Evolutionary conservation across 495 filamentous ascomycete species (phyloP), one percentile per base, ranked within the genome.

Genomic region (Aspergillus cristatus): DNA sequence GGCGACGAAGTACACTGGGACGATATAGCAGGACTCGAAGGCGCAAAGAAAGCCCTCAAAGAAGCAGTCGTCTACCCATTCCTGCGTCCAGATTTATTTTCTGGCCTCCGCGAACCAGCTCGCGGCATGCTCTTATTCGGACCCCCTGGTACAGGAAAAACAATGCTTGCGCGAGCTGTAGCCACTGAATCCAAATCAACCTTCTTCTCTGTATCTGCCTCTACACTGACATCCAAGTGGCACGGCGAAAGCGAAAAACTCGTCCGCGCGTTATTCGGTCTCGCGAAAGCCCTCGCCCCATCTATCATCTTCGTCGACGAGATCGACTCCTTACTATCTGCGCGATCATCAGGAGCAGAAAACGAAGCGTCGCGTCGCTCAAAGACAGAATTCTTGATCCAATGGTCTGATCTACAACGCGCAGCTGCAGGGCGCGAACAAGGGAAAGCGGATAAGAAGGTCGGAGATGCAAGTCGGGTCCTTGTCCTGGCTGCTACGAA

Each of bases 281-380:
- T 97, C 6, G 90, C 91, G 16, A 95, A 94, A 52, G 73, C 79
- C 13, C 75, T 97, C 18, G 90, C 91, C 0, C 91, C 91, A 0
- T 87, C 82, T 40, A 97, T 99, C 58, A 99, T 99, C 47, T 99
- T 99, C 46, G 89, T 99, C 5, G 91, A 99, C 50, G 91, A 99
- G 55, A 99, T 99, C 49, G 91, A 99, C 57, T 96, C 91, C 1
- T 63, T 99, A 4, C 71, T 99, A 1, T 93, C 86, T 1, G 75
- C 88, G 2, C 76, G 91, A 15, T 82, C 80, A 6, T 86, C 86
- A 0, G 77, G 74, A 2, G 79, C 86, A 5, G 91, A 99, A 49
- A 82, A 97, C 53, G 91, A 99, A 60, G 84, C 93, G 4, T 94
- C 88, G 6, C 72, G 90, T 28, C 74, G 93, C 17, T 94, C 95